These are phyloP conservation scores for Russula abietina DNA, from an alignment of 768 basidiomycete species.

Conservation along the genomic window DNA sequence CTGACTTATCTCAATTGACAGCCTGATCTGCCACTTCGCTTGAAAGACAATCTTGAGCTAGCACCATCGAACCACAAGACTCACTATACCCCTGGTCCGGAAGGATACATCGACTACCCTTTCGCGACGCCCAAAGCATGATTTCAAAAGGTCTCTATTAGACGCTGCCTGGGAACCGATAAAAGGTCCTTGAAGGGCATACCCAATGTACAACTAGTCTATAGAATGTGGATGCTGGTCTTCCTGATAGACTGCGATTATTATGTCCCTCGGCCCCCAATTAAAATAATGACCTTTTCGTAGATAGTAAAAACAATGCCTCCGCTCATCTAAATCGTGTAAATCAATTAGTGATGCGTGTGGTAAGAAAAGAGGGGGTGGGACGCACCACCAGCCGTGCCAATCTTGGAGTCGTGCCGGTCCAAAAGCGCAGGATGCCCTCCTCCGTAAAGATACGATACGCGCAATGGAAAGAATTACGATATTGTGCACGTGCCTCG, in stretches of 20 bases:
- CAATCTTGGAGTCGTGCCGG: conserved; percentile 88
- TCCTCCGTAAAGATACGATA: conserved; percentile 92
- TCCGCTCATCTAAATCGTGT: conserved; percentile 72
- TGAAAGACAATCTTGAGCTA: conserved; percentile 2
- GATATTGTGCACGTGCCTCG: conserved; percentile 73
- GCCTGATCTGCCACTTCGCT: conserved; percentile 24
- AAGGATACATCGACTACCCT: conserved; percentile 25
- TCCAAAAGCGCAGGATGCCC: conserved; percentile 92
- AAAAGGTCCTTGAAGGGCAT: neutral
- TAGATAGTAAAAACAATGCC: conserved; percentile 92
- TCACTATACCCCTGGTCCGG: neutral
- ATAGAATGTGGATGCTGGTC: neutral
- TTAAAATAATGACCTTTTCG: conserved; percentile 66
- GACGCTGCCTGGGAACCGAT: neutral
- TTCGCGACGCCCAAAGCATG: conserved; percentile 1
- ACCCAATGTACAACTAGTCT: neutral
- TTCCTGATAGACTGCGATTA: neutral
- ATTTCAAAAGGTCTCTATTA: neutral
- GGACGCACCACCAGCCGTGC: conserved; percentile 70
- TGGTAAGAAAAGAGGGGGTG: neutral
- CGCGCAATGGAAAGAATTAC: conserved; percentile 92
- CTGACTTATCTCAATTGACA: neutral
- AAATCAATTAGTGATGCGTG: neutral
- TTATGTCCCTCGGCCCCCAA: conserved; percentile 33
- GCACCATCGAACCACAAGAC: neutral